Base-by-base conservation (phyloP, 208 protist species). In the Endotrypanum monterogeii region DNA sequence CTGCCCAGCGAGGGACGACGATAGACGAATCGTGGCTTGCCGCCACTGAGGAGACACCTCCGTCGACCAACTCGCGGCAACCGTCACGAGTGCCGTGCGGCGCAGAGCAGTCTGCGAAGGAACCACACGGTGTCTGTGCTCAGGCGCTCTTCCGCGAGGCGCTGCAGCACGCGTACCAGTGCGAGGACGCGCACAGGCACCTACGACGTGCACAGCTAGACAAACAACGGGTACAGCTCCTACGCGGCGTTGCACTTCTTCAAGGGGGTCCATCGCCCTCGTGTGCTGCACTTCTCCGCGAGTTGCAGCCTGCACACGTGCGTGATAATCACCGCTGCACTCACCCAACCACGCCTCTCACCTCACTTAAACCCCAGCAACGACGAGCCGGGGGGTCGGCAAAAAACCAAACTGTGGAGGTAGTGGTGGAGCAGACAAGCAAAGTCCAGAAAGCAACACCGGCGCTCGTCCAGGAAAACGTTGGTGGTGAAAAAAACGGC, bases 151-250 rank as follows among this genome's bases (percentile, higher is more conserved):
- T 80, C 50, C 54, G 76, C 4, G 70, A 74, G 23, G 76, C 76
- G 16, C 65, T 80, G 63, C 70, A 51, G 20, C 68, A 52, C 48
- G 76, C 76, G 30, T 80, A 75, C 70, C 58, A 30, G 23, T 74
- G 70, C 70, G 76, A 75, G 28, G 76, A 80, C 28, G 63, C 62
- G 30, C 54, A 71, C 57, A 71, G 76, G 35, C 62, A 61, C 32
- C 58, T 54, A 44, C 60, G 63, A 9, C 62, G 62, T 23, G 70
- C 71, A 18, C 68, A 61, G 28, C 39, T 62, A 23, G 70, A 79
- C 51, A 52, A 37, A 14, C 74, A 73, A 12, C 74, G 37, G 1
- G 48, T 16, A 7, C 67, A 73, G 60, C 67, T 79, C 37, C 44
- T 79, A 28, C 50, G 48, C 20, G 48, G 50, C n/a, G 23, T 74